Conservation (phyloP, 2,329 filamentous ascomycete species). For the Lachnellula willkommii region DNA sequence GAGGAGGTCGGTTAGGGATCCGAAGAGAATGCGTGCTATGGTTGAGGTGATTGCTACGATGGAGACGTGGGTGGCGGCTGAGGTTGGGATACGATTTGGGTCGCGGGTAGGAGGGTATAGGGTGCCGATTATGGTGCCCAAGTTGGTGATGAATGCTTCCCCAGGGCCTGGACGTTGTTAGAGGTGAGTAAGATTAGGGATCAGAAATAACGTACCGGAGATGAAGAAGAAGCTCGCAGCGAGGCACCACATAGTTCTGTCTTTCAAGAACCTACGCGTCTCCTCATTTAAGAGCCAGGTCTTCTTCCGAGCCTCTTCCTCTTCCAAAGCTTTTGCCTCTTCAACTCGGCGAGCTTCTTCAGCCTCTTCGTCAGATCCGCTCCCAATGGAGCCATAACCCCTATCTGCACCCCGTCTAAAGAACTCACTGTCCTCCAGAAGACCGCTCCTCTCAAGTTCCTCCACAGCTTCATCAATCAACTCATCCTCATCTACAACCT, state of each 20-base stretch:
- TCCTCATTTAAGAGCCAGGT: slow-evolving; percentile 87
- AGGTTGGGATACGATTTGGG: slow-evolving; percentile 42
- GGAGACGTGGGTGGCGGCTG: slow-evolving; percentile 82
- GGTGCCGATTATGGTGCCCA: slow-evolving; percentile 89
- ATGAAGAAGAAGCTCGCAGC: slow-evolving; percentile 88
- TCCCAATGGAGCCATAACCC: slow-evolving; percentile 58
- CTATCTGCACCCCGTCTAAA: slow-evolving; percentile 53
- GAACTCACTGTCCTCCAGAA: slow-evolving; percentile 70
- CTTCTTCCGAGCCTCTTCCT: slow-evolving; percentile 63
- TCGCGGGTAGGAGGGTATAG: slow-evolving; percentile 56
- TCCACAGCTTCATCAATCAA: slow-evolving; percentile 88
- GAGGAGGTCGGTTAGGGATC: slow-evolving; percentile 80
- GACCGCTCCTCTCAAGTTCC: slow-evolving; percentile 81
- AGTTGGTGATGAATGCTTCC: slow-evolving; percentile 97
- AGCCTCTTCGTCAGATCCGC: slow-evolving; percentile 36
- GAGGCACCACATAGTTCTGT: slow-evolving; percentile 94
- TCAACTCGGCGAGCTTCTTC: slow-evolving; percentile 35
- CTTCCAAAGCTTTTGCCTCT: slow-evolving; percentile 35
- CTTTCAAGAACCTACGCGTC: slow-evolving; percentile 75
- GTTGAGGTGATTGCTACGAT: slow-evolving; percentile 90
- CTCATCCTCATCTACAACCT: slow-evolving; percentile 76
- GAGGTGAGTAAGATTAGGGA: background rate
- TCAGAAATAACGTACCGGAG: slow-evolving; percentile 21
- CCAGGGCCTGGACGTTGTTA: slow-evolving; percentile 65
- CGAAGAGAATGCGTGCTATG: slow-evolving; percentile 81